Evolutionary conservation across 352 stramenopile genomes (phyloP).

Genomic region (Achlya hypogyna): DNA sequence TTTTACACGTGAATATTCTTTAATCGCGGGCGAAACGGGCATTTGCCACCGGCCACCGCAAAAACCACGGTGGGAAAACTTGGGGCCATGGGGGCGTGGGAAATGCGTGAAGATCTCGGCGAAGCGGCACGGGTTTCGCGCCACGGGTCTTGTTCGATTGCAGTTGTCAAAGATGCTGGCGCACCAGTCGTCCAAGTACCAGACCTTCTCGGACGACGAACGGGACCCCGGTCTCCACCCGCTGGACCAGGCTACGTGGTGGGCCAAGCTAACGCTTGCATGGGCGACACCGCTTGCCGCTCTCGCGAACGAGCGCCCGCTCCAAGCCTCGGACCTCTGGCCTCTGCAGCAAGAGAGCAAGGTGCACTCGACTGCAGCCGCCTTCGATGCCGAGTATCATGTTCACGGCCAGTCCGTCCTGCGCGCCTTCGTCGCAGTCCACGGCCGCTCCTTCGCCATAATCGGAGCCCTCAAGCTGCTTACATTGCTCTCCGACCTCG

Average conservation of each 20-base stretch:
- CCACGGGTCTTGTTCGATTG: background rate
- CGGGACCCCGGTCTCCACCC: background rate
- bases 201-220: background rate
- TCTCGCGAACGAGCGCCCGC: slow-evolving; percentile 32
- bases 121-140: background rate
- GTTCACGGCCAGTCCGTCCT: background rate
- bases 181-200: slow-evolving; percentile 13
- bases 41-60: too few relatives aligned
- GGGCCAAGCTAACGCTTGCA: slow-evolving; percentile 30
- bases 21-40: background rate
- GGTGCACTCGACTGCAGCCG: slow-evolving; percentile 13
- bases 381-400: slow-evolving; percentile 26
- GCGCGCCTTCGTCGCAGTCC: background rate
- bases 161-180: slow-evolving; percentile 7
- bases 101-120: background rate
- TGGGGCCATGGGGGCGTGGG: too few relatives aligned
- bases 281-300: slow-evolving; percentile 34
- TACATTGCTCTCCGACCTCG: background rate
- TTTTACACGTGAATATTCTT: background rate
- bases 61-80: background rate
- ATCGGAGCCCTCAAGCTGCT: background rate
- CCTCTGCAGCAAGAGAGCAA: slow-evolving; percentile 22
- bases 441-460: background rate
- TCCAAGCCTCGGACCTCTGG: slow-evolving; percentile 33
- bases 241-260: background rate